These are phyloP conservation scores for Sporothrix dimorphospora DNA, from an alignment of 2,329 filamentous ascomycete genomes.

Conservation along the genomic window DNA sequence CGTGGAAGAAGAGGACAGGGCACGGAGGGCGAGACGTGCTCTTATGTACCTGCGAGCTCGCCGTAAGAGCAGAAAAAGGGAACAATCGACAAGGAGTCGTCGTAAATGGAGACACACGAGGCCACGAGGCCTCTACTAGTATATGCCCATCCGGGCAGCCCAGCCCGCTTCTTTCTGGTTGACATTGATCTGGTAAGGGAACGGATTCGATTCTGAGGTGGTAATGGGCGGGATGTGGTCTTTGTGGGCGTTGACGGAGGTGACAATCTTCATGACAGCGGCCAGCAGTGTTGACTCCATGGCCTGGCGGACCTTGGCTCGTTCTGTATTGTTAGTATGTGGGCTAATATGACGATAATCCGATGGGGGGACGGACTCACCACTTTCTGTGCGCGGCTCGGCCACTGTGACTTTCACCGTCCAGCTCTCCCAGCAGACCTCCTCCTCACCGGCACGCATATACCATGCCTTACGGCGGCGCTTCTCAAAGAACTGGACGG, in stretches of 20 bases:
- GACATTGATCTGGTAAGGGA: conserved; percentile 89
- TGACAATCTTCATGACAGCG: conserved; percentile 86
- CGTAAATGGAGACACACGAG: not conserved
- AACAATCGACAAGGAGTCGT: not conserved
- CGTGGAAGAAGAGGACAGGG: not conserved
- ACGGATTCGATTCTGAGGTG: conserved; percentile 87
- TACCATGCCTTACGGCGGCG: conserved; percentile 79
- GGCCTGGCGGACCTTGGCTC: conserved; percentile 82
- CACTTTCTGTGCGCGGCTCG: conserved; percentile 83
- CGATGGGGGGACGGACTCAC: conserved; percentile 49
- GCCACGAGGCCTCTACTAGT: conserved; percentile 46
- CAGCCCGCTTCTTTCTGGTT: conserved; percentile 74
- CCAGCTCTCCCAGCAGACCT: conserved; percentile 97
- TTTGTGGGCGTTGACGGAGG: conserved; percentile 83
- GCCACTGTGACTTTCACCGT: conserved; percentile 91
- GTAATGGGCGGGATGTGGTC: conserved; percentile 97
- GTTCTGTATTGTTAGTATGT: conserved; percentile 70
- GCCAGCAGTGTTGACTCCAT: conserved; percentile 90
- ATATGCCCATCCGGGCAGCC: conserved; percentile 78
- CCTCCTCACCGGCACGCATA: conserved; percentile 75
- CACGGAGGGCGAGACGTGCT: conserved; percentile 3
- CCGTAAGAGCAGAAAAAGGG: not conserved
- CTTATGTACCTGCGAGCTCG: not conserved
- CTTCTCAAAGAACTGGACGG: conserved; percentile 94
- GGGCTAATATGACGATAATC: no score